These are phyloP conservation scores for Ceraceosorus guamensis DNA, from an alignment of 1,284 basidiomycete genomes.

Conservation along the genomic window DNA sequence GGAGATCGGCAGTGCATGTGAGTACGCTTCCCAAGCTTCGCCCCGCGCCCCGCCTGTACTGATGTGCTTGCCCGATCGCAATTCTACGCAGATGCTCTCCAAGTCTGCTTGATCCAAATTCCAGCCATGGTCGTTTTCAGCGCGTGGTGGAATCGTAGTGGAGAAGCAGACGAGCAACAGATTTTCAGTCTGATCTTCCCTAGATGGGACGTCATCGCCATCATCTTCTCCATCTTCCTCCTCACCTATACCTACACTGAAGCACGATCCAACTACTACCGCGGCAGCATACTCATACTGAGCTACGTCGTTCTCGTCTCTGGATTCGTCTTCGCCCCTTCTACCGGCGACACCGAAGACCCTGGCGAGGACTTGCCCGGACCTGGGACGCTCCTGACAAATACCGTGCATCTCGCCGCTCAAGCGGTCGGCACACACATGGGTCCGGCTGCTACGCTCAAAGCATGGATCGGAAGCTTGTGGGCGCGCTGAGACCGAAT, in stretches of 20 bases:
- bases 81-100: conserved; percentile 62
- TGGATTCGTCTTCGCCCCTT: conserved; percentile 46
- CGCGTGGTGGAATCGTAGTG: conserved; percentile 66
- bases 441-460: too few species aligned
- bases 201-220: conserved; percentile 92
- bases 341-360: conserved; percentile 31
- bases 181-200: conserved; percentile 72
- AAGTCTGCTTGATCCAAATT: conserved; percentile 95
- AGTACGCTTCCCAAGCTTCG: too few species aligned
- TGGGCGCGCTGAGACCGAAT: too few species aligned
- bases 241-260: conserved; percentile 99
- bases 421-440: too few species aligned
- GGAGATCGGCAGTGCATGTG: conserved; percentile 93
- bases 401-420: too few species aligned
- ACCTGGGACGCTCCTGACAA: too few species aligned
- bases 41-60: too few species aligned
- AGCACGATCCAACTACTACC: conserved; percentile 81
- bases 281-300: conserved; percentile 45
- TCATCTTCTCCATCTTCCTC: conserved; percentile 72
- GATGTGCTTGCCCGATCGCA: too few species aligned
- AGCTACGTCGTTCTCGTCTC: conserved; percentile 38
- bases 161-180: neutral
- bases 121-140: conserved; percentile 98
- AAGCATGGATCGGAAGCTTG: too few species aligned
- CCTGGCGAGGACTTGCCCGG: conserved; percentile 22